phyloP scores from a whole-genome alignment of 345 rosid genomes.

The Trapa bicornis region DNA sequence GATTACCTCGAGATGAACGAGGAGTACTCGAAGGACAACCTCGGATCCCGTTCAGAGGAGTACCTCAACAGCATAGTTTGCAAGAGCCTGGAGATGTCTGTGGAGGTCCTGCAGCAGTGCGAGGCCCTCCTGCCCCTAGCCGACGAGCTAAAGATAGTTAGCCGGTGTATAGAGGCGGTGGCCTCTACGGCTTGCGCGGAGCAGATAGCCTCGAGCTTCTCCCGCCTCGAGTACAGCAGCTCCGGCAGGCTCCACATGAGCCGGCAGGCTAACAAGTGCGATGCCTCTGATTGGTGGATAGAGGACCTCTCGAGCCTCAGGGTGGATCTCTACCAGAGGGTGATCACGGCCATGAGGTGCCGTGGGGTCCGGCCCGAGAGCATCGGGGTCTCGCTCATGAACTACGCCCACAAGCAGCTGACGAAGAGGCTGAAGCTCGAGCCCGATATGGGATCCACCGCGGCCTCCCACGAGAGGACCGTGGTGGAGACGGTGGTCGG shows the following conservation, averaged over 20 bases:
- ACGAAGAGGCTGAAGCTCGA: constrained; percentile 61
- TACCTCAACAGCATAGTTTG: constrained; percentile 74
- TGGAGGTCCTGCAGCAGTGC: constrained; percentile 77
- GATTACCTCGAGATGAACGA: constrained; percentile 95
- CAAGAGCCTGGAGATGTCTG: constrained; percentile 81
- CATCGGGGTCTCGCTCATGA: constrained; percentile 73
- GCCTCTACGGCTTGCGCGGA: constrained; percentile 87
- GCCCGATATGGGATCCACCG: constrained; percentile 14
- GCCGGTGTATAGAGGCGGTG: constrained; percentile 81
- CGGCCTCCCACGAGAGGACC: constrained; percentile 47
- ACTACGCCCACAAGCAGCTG: constrained; percentile 77
- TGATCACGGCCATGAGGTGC: constrained; percentile 83
- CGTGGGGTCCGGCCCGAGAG: constrained; percentile 97
- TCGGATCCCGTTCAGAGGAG: constrained; percentile 80
- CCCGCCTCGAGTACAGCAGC: constrained; percentile 90
- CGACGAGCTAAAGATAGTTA: constrained; percentile 64
- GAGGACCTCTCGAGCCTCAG: constrained; percentile 80
- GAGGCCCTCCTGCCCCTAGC: constrained; percentile 86
- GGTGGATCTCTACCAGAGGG: constrained; percentile 69
- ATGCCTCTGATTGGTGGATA: constrained; percentile 84
- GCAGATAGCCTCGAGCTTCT: constrained; percentile 94
- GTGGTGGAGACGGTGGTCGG: constrained; percentile 76
- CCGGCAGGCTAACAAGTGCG: constrained; percentile 52
- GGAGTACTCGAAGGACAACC: constrained; percentile 77
- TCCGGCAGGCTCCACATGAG: constrained; percentile 96